Evolutionary conservation across 192 early-diverging fungal species (phyloP), one percentile per base, ranked within the genome.

Genomic region (Coemansia sp.): DNA sequence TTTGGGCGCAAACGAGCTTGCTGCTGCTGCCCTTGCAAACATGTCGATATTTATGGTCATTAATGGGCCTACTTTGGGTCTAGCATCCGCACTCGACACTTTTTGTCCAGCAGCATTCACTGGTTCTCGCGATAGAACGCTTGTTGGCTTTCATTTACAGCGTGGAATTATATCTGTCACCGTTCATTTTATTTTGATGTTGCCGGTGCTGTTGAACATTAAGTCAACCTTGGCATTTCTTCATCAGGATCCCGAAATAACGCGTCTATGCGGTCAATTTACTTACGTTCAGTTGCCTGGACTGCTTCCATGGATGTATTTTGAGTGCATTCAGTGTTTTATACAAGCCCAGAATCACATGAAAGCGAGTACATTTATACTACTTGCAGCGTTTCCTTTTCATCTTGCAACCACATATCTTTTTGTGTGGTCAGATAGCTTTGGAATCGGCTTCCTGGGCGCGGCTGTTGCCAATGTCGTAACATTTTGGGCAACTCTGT

Each of bases 271-370:
- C n/a, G 90, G 88, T 8, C 41, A 77, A 41, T 99, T 89, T 73
- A 66, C 92, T n/a, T 70, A 83, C 5, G 89, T 82, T 21, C 83
- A 91, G 37, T 71, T 96, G 48, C 76, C 90, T 5, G 93, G 94
- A 1, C 85, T 89, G 41, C 88, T 91, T 32, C 90, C 94, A 2
- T 88, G 84, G 76, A 77, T 97, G 74, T 83, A 87, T 13, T 91
- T 92, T 85, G 95, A 97, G 65, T 92, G 91, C 69, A 72, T 94
- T 48, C 92, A 94, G 72, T 86, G 93, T 61, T 97, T 86, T 66
- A 77, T 97, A 19, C 93, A 97, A 66, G 89, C 90, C 0, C 97
- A 98, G 83, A 94, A 91, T 64, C 89, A 90, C 71, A 95, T 98
- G 97, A 85, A 91, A 36, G 93, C 91, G 0, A 86, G 85, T 41